Base-by-base conservation (phyloP, 163 green algal species). In the Volvox carteri region DNA sequence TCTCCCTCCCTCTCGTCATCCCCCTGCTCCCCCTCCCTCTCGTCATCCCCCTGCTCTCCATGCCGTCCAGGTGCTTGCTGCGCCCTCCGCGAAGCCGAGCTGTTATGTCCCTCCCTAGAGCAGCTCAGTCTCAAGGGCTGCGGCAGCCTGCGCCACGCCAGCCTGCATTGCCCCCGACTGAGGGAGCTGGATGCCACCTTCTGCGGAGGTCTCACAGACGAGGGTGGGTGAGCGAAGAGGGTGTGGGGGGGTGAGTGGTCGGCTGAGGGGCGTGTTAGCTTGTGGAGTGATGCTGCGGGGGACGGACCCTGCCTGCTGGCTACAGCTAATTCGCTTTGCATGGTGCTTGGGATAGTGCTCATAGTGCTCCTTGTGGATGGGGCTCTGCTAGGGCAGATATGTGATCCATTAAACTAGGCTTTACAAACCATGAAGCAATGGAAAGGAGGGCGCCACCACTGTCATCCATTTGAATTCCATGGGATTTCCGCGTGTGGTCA, bases 131-230 rank as follows among this genome's bases (percentile, higher is more conserved):
- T 96, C 52, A 89, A 90, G 42, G 94, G 94, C 54, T 96, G 94
- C 81, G 92, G 92, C 16, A 48, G 68, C 75, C 93, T 96, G 54
- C 18, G 23, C 44, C 33, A 62, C n/a, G n/a, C 93, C 73, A 28
- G 21, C 28, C 89, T 94, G 48, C 74, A 88, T 73, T 95, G 92
- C 76, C 90, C 90, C 8, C 35, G 30, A 1, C 92, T 96, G 41
- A 23, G 39, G 6, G 35, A 28, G 21, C 74, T 96, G 39, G 94
- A 96, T 68, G 92, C 94, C 7, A 95, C 92, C 23, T 96, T 95
- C 87, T 96, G 94, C 90, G 62, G 72, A 2, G 84, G 74, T 2
- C 58, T 95, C 7, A 60, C 25, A 0, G 90, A 93, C 52, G 42
- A 68, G 25, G 89, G 70, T 46, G 77, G 85, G 76, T 37, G 35